These are phyloP conservation scores for Lepidium didymum DNA, from an alignment of 345 rosid genomes.

Conservation along the genomic window DNA sequence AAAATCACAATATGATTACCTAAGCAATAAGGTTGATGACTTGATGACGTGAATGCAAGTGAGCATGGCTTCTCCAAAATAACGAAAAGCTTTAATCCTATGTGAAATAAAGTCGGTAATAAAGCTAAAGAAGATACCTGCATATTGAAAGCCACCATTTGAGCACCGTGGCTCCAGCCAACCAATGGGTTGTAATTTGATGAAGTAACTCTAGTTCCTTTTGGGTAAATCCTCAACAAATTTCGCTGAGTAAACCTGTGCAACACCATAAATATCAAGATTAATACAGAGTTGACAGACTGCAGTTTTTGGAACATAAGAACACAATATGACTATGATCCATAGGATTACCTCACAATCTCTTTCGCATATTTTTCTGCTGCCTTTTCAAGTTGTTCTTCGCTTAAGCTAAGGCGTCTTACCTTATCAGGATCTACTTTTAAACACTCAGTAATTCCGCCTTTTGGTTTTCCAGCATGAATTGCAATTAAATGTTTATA, in stretches of 20 bases:
- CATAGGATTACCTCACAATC: conserved; percentile 33
- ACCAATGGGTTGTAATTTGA: conserved; percentile 67
- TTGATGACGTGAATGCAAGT: background rate
- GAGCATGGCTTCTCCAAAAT: background rate
- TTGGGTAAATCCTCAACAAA: conserved; percentile 65
- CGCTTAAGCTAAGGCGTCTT: conserved; percentile 51
- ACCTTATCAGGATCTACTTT: conserved; percentile 47
- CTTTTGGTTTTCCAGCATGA: conserved; percentile 45
- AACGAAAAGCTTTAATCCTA: background rate
- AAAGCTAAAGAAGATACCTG: conserved; percentile 41
- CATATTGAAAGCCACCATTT: conserved; percentile 90
- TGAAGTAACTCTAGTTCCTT: conserved; percentile 53
- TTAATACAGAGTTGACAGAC: background rate
- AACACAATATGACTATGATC: background rate
- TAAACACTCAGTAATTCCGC: conserved; percentile 38
- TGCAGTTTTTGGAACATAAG: background rate
- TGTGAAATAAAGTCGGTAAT: background rate
- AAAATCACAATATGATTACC: background rate
- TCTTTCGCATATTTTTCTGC: conserved; percentile 34
- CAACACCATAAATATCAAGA: background rate
- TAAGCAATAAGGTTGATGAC: background rate
- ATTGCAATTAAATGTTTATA: conserved; percentile 40
- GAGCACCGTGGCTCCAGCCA: conserved; percentile 87
- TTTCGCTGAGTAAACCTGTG: conserved; percentile 61
- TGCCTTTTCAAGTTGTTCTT: conserved; percentile 45